Base-by-base conservation (phyloP, 306 rosid species). In the Cyclanthera cordifolia region DNA sequence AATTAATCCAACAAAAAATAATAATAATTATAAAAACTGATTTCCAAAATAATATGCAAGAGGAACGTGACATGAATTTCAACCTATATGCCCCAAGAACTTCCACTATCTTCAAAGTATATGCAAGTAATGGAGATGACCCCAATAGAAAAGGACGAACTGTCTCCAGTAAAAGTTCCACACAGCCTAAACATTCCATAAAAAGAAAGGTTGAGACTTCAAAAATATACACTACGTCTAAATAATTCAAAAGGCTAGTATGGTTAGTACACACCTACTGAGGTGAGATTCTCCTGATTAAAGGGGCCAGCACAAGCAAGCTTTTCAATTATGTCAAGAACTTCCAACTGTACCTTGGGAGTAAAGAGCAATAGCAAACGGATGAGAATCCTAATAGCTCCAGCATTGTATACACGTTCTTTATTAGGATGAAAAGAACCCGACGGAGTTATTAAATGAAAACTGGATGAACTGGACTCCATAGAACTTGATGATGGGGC, bases 71-170 rank as follows among this genome's bases (percentile, higher is more conserved):
- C 39, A 54, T 49, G 28, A 71, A 75, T 53, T 49, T 74, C 58
- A 81, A 94, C 99, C 99, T 86, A 83, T 90, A 94, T 80, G 95
- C 87, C 72, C 97, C 99, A 72, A 94, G 99, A 67, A 86, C 87
- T 84, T 94, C 90, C 69, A 90, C 96, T 82, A 86, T 84, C 85
- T 85, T 86, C 81, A 94, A 78, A 59, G 96, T 85, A 83, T 84
- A 71, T 53, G 95, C 82, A 50, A 90, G 96, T 71, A 94, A 77
- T 63, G 95, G 86, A 77, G 99, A 94, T 12, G 97, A 86, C 28
- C 91, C 89, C 78, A 82, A 34, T 76, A 90, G 90, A 80, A 94
- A 90, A 67, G 99, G 99, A 54, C 82, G 88, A 83, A 90, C 84
- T 52, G 84, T 90, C 79, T 94, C 97, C 84, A 94, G 73, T 73